Conservation (phyloP, 495 filamentous ascomycete genomes). For the Ascobolus immersus region DNA sequence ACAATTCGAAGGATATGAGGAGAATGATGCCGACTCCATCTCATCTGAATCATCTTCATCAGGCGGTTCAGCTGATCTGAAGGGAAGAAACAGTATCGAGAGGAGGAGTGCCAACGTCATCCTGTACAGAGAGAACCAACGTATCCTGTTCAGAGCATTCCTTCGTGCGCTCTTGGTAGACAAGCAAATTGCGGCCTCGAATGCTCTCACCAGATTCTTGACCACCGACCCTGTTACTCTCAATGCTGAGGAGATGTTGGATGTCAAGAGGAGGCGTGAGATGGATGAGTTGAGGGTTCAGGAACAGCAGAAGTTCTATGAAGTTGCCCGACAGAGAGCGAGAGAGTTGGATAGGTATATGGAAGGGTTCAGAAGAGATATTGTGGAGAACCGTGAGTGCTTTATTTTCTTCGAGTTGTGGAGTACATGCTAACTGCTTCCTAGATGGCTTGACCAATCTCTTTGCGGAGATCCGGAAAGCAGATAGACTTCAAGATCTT, state of each 20-base stretch:
- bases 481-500: constrained; percentile 60
- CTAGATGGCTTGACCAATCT: constrained; percentile 72
- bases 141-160: constrained; percentile 76
- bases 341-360: constrained; percentile 90
- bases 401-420: neutral
- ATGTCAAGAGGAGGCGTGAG: constrained; percentile 50
- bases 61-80: constrained; percentile 10
- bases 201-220: constrained; percentile 60
- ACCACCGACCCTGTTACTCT: constrained; percentile 38
- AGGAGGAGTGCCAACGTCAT: constrained; percentile 23
- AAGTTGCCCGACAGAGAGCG: constrained; percentile 73
- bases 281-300: constrained; percentile 73
- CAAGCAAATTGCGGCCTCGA: constrained; percentile 52
- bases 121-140: constrained; percentile 70
- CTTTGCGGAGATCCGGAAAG: constrained; percentile 73
- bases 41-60: constrained; percentile 46
- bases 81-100: constrained; percentile 1
- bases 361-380: constrained; percentile 56
- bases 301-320: constrained; percentile 83
- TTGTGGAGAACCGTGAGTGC: constrained; percentile 52
- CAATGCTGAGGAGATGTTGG: constrained; percentile 57
- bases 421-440: constrained; percentile 7
- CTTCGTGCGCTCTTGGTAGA: constrained; percentile 63
- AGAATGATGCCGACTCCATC: constrained; percentile 47
- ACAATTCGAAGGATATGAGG: constrained; percentile 25